Conservation (phyloP, 768 basidiomycete genomes). For the Coprinopsis cinerea region DNA sequence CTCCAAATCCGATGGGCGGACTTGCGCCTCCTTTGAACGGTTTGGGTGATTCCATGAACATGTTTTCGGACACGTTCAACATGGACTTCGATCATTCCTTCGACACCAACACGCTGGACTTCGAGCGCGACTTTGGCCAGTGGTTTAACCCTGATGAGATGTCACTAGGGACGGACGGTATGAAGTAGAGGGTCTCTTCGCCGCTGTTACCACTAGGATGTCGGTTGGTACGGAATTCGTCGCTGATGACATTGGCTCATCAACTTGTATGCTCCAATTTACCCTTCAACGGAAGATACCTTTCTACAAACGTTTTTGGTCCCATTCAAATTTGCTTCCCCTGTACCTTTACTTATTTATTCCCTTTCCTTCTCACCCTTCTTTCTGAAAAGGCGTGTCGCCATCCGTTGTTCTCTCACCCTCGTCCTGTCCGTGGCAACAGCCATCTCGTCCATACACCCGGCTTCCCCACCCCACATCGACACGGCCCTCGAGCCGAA, state of each 20-base stretch:
- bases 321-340: constrained; percentile 3
- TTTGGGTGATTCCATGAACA: constrained; percentile 1
- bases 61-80: constrained; percentile 17
- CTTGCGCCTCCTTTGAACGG: constrained; percentile 7
- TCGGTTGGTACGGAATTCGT: not conserved
- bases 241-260: too few relatives aligned
- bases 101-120: constrained; percentile 48
- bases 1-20: constrained; percentile 3
- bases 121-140: constrained; percentile 70
- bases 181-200: constrained; percentile 4
- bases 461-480: not conserved
- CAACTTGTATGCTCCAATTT: too few relatives aligned
- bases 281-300: too few relatives aligned
- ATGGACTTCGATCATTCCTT: constrained; percentile 37
- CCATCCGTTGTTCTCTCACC: constrained; percentile 1
- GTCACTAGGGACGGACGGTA: not conserved
- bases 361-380: constrained; percentile 4
- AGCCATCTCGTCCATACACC: too few relatives aligned
- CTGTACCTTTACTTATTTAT: constrained; percentile 9
- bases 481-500: too few relatives aligned
- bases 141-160: constrained; percentile 63
- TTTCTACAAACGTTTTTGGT: too few relatives aligned
- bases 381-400: constrained; percentile 12
- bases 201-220: not conserved
- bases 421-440: not conserved